A percentile compares a stretch with the other conserved stretches of the same genome.
Evolutionary conservation across 2,329 filamentous ascomycete species (phyloP).

Genomic region (Thielaviopsis euricoi): DNA sequence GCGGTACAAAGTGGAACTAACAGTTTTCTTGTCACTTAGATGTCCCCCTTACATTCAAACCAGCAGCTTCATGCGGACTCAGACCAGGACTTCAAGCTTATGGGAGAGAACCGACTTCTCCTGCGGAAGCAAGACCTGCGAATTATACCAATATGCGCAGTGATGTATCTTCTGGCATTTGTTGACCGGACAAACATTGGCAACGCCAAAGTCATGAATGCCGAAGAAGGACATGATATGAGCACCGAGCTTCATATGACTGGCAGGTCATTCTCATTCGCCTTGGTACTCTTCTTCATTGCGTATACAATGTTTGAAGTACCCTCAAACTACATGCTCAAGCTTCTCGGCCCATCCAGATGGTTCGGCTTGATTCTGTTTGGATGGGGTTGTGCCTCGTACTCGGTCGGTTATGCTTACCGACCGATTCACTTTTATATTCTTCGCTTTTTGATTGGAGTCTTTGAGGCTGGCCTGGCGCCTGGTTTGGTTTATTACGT

Average conservation of each 20-base stretch:
- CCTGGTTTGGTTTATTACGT: constrained; percentile 51
- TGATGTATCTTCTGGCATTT: constrained; percentile 51
- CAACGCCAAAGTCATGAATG: constrained; percentile 51
- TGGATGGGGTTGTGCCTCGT: constrained; percentile 50
- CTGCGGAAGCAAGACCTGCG: constrained; percentile 43
- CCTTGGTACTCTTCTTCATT: constrained; percentile 44
- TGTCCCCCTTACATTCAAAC: background rate
- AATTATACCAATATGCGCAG: constrained; percentile 46
- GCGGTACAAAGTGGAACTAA: background rate
- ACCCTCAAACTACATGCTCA: constrained; percentile 49
- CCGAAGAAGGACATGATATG: constrained; percentile 42
- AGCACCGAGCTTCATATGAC: constrained; percentile 45
- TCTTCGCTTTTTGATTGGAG: constrained; percentile 50
- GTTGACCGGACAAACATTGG: constrained; percentile 54
- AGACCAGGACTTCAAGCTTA: background rate
- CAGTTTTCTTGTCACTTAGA: background rate
- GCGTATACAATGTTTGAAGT: constrained; percentile 46
- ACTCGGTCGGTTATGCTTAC: constrained; percentile 46
- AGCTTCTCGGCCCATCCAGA: constrained; percentile 43
- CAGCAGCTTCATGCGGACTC: background rate
- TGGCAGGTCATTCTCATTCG: constrained; percentile 40
- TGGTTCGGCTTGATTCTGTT: constrained; percentile 53
- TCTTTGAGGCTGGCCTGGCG: constrained; percentile 56
- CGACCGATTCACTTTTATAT: constrained; percentile 47
- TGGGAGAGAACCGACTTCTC: constrained; percentile 22